These are phyloP conservation scores for Trichosanthes truncata DNA, from an alignment of 306 rosid genomes.

Conservation along the genomic window DNA sequence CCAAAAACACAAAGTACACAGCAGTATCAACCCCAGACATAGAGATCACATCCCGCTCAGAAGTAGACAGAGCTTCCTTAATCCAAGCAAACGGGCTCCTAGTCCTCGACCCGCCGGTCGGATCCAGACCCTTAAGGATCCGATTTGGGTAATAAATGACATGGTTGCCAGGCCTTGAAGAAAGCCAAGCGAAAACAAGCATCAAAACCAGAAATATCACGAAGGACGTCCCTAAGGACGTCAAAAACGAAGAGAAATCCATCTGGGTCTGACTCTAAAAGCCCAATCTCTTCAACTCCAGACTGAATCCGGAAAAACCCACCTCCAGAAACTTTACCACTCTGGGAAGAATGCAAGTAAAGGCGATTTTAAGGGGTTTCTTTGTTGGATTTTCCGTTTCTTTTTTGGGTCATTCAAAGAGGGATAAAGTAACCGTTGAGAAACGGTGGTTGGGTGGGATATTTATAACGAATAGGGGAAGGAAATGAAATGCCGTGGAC, in stretches of 20 bases:
- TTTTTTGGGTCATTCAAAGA: background rate
- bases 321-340: background rate
- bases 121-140: conserved; percentile 67
- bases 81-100: conserved; percentile 82
- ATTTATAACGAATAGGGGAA: background rate
- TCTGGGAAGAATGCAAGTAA: background rate
- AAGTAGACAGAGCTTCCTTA: conserved; percentile 48
- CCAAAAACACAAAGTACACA: conserved; percentile 72
- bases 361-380: background rate
- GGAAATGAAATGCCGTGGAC: background rate
- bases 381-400: background rate
- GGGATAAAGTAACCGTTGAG: background rate
- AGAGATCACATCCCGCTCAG: conserved; percentile 57
- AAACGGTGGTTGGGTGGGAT: conserved; percentile 7
- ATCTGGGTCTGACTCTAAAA: conserved; percentile 29
- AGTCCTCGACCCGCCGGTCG: conserved; percentile 34
- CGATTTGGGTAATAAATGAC: conserved; percentile 92
- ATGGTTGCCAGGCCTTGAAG: conserved; percentile 53
- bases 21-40: conserved; percentile 90
- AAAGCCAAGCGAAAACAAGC: conserved; percentile 51
- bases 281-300: background rate
- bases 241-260: conserved; percentile 72
- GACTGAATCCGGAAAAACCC: background rate
- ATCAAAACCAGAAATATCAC: conserved; percentile 55
- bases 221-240: conserved; percentile 84